phyloP scores from a whole-genome alignment of 2,329 filamentous ascomycete species.

The Uncinocarpus reesii region DNA sequence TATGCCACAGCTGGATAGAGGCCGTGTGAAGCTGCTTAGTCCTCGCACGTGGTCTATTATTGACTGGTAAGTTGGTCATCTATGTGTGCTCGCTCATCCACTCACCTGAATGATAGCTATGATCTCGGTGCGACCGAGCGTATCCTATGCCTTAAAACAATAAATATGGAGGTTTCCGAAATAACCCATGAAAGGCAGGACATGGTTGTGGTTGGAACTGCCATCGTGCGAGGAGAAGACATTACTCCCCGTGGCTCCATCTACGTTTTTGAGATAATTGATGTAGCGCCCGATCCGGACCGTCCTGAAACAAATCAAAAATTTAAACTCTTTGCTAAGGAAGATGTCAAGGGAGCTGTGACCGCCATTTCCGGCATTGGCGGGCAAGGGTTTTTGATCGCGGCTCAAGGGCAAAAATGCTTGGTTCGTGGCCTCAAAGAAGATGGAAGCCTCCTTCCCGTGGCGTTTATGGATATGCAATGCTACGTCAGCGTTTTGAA shows the following conservation, averaged over 20 bases:
- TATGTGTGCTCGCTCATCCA: not conserved
- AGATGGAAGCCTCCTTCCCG: constrained; percentile 80
- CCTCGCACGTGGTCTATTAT: constrained; percentile 68
- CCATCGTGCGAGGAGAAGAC: constrained; percentile 80
- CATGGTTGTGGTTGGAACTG: constrained; percentile 75
- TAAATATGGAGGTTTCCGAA: constrained; percentile 84
- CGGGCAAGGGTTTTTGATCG: constrained; percentile 76
- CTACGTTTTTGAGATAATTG: constrained; percentile 83
- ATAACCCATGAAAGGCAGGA: constrained; percentile 75
- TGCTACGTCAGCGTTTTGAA: constrained; percentile 83
- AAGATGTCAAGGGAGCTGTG: constrained; percentile 86
- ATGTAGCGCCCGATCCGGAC: constrained; percentile 80
- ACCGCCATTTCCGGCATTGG: constrained; percentile 77
- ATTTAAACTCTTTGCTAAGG: constrained; percentile 75
- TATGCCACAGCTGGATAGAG: constrained; percentile 59
- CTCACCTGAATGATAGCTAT: constrained; percentile 8
- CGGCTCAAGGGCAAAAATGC: constrained; percentile 90
- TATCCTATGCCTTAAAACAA: constrained; percentile 68
- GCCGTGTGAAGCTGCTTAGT: constrained; percentile 67
- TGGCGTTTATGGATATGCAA: constrained; percentile 96
- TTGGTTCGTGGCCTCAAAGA: constrained; percentile 95
- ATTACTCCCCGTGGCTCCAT: constrained; percentile 73
- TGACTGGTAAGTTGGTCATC: constrained; percentile 43
- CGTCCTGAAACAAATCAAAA: constrained; percentile 75
- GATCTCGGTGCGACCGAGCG: constrained; percentile 51